These are phyloP conservation scores for Aureobasidium mangrovei DNA, from an alignment of 2,329 filamentous ascomycete species.

Conservation along the genomic window DNA sequence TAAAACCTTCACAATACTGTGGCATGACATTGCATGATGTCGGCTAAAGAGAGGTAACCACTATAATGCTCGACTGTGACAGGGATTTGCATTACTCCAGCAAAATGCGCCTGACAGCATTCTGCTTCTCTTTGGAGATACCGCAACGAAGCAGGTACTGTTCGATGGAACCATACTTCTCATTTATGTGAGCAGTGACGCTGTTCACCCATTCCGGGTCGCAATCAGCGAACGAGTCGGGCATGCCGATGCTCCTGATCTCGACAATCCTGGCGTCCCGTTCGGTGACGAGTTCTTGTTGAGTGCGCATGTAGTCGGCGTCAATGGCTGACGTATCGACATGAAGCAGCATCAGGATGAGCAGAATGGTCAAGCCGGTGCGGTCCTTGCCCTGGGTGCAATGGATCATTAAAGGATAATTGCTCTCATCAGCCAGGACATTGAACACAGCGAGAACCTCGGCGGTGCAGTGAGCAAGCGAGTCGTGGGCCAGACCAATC, in stretches of 20 bases:
- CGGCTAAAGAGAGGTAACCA: too few relatives aligned
- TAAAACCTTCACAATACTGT: too few relatives aligned
- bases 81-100: neutral
- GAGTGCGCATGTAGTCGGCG: conserved; percentile 63
- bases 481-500: conserved; percentile 59
- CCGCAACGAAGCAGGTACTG: conserved; percentile 58
- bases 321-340: conserved; percentile 53
- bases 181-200: conserved; percentile 50
- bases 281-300: conserved; percentile 52
- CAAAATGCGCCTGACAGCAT: conserved; percentile 9
- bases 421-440: conserved; percentile 38
- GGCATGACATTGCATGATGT: too few relatives aligned
- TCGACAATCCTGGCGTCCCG: conserved; percentile 57
- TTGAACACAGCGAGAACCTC: conserved; percentile 51
- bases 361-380: conserved; percentile 61
- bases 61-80: too few relatives aligned
- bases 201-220: conserved; percentile 54
- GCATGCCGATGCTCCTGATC: conserved; percentile 60
- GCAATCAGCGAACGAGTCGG: conserved; percentile 63
- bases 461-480: conserved; percentile 55
- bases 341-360: conserved; percentile 56
- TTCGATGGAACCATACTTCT: conserved; percentile 56
- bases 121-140: conserved; percentile 29
- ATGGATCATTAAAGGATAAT: conserved; percentile 63
- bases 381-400: conserved; percentile 89